A percentile compares a stretch with the other conserved stretches of the same genome.
These are phyloP conservation scores for Mycena crocata DNA, from an alignment of 768 basidiomycete genomes.

Conservation along the genomic window DNA sequence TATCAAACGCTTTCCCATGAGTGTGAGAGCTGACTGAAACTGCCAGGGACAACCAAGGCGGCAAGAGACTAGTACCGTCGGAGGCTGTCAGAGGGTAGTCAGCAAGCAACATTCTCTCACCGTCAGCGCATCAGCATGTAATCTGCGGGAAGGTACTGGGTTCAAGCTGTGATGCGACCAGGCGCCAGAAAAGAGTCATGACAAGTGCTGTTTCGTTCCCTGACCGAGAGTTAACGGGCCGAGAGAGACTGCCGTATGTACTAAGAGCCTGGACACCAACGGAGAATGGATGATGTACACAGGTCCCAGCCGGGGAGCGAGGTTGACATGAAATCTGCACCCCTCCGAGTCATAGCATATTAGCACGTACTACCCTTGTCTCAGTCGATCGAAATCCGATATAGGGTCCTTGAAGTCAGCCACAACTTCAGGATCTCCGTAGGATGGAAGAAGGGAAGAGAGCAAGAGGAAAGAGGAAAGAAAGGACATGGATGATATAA, in stretches of 20 bases:
- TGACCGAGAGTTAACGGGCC: background rate
- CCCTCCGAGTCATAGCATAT: too few relatives aligned
- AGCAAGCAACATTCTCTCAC: constrained; percentile 17
- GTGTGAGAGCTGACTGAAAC: constrained; percentile 15
- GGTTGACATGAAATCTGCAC: too few relatives aligned
- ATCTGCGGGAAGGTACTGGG: constrained; percentile 2
- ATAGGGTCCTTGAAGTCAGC: too few relatives aligned
- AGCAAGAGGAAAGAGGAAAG: background rate
- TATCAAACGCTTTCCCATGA: constrained; percentile 9
- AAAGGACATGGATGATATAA: background rate
- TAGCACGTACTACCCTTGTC: too few relatives aligned
- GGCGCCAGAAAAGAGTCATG: too few relatives aligned
- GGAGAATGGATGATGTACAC: too few relatives aligned
- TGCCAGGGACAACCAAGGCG: background rate
- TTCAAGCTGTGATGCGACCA: background rate
- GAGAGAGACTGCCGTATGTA: too few relatives aligned
- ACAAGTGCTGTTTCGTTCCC: background rate
- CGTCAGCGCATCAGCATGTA: constrained; percentile 7
- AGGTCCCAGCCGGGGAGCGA: too few relatives aligned
- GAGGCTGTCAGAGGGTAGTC: background rate
- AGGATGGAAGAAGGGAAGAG: too few relatives aligned
- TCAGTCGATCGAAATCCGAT: too few relatives aligned
- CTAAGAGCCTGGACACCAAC: too few relatives aligned
- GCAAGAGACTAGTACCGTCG: constrained; percentile 3
- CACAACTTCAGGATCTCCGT: too few relatives aligned